These are phyloP conservation scores for Dothideomycetes sp. DNA, from an alignment of 2,329 filamentous ascomycete genomes.

Conservation along the genomic window DNA sequence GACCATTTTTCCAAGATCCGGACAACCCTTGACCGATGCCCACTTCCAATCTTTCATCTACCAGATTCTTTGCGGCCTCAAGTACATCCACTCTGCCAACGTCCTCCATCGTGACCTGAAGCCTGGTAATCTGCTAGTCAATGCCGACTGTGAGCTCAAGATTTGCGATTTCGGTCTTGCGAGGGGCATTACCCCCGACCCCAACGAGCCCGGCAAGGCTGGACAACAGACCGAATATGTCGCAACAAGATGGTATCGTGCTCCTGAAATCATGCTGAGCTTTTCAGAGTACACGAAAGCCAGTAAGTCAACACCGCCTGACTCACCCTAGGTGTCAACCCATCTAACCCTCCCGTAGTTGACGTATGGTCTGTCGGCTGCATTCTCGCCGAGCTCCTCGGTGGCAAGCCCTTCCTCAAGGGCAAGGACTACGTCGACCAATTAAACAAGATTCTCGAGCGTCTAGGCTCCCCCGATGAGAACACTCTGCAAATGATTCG, in stretches of 20 bases:
- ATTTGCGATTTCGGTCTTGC: conserved; percentile 97
- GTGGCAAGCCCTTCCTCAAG: conserved; percentile 97
- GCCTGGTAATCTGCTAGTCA: conserved; percentile 92
- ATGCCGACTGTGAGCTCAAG: conserved; percentile 98
- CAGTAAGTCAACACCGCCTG: conserved; percentile 53
- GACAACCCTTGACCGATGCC: conserved; percentile 91
- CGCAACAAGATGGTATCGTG: conserved; percentile 95
- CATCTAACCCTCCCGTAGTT: conserved; percentile 43
- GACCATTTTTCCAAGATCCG: conserved; percentile 46
- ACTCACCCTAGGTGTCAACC: neutral
- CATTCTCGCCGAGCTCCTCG: conserved; percentile 90
- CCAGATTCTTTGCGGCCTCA: conserved; percentile 95
- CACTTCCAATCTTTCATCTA: conserved; percentile 99
- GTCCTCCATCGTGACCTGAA: conserved; percentile 95
- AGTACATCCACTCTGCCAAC: conserved; percentile 98
- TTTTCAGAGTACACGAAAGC: conserved; percentile 99
- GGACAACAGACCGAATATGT: conserved; percentile 99
- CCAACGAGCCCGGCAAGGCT: conserved; percentile 73
- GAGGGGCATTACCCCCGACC: conserved; percentile 91
- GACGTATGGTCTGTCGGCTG: conserved; percentile 99
- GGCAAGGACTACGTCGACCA: conserved; percentile 98
- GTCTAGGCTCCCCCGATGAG: conserved; percentile 91
- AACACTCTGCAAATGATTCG: conserved; percentile 90
- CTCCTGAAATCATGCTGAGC: conserved; percentile 97
- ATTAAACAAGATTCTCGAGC: conserved; percentile 97